These are phyloP conservation scores for Cyberlindnera suaveolens DNA, from an alignment of 805 yeast species.

Conservation along the genomic window DNA sequence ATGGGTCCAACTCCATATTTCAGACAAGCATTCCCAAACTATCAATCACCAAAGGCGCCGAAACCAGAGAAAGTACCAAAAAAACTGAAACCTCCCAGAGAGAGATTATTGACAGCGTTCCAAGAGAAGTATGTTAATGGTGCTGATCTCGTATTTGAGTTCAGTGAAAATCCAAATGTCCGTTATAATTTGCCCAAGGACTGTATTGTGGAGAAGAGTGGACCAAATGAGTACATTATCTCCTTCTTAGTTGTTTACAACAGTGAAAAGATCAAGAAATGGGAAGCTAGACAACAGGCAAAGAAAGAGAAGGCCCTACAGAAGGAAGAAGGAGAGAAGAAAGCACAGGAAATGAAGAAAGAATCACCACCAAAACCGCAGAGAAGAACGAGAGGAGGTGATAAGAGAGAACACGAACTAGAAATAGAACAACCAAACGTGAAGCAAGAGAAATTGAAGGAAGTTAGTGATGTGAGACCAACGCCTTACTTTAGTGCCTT, in stretches of 20 bases:
- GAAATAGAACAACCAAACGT: background rate
- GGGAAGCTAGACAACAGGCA: constrained; percentile 12
- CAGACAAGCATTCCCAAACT: constrained; percentile 24
- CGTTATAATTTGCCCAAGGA: constrained; percentile 74
- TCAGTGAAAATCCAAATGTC: constrained; percentile 68
- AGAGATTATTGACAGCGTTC: constrained; percentile 64
- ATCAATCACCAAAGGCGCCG: constrained; percentile 8
- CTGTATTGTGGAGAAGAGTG: constrained; percentile 58
- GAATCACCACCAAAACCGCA: constrained; percentile 12
- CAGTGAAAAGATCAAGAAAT: constrained; percentile 20
- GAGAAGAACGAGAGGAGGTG: constrained; percentile 6
- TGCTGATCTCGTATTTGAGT: constrained; percentile 81
- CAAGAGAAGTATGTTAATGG: constrained; percentile 64
- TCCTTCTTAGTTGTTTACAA: constrained; percentile 31
- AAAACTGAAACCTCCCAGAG: constrained; percentile 29
- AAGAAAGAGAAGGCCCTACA: constrained; percentile 20
- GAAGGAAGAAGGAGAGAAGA: constrained; percentile 21
- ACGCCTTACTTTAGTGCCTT: constrained; percentile 47
- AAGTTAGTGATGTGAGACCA: constrained; percentile 27
- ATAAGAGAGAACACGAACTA: constrained; percentile 8
- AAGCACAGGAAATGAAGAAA: constrained; percentile 12
- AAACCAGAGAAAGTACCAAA: constrained; percentile 14
- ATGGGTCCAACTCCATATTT: constrained; percentile 53
- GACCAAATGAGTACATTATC: constrained; percentile 28
- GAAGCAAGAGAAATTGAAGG: constrained; percentile 3